phyloP scores from a whole-genome alignment of 164 flowering plant species.

The Dillenia suffruticosa region DNA sequence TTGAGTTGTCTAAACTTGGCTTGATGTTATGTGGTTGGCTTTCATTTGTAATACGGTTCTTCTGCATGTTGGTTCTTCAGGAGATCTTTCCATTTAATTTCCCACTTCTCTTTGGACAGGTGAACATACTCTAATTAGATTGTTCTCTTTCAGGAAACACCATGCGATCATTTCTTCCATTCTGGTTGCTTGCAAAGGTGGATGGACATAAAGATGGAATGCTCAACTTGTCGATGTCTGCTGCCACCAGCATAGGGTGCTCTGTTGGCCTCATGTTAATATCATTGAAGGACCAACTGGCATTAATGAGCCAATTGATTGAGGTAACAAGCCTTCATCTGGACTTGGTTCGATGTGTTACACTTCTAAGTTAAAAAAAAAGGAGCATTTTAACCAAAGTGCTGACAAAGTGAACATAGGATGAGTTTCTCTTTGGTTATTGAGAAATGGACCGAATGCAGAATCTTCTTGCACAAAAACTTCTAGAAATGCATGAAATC shows the following conservation, averaged over 20 bases:
- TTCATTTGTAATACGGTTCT: background rate
- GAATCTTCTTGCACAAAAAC: too few species aligned
- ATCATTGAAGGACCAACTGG: conserved; percentile 19
- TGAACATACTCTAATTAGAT: background rate
- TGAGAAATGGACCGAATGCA: too few species aligned
- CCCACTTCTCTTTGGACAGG: too few species aligned
- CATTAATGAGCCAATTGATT: background rate
- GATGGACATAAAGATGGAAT: conserved; percentile 99
- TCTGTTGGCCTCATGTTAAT: conserved; percentile 17
- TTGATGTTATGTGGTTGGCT: background rate
- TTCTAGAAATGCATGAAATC: too few species aligned
- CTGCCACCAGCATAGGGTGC: conserved; percentile 73
- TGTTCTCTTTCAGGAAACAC: conserved; percentile 64
- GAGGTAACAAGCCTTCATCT: too few species aligned
- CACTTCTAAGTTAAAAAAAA: too few species aligned
- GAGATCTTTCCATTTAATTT: too few species aligned
- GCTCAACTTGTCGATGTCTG: conserved; percentile 94
- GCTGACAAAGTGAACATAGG: too few species aligned
- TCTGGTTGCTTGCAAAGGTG: conserved; percentile 94
- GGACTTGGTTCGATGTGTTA: too few species aligned
- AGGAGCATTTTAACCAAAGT: too few species aligned
- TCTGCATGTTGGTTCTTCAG: too few species aligned
- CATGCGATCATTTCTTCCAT: conserved; percentile 99
- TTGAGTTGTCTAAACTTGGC: background rate
- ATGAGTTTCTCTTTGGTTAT: too few species aligned